Base-by-base conservation (phyloP, 208 protist species). In the Trypanosoma rangeli region DNA sequence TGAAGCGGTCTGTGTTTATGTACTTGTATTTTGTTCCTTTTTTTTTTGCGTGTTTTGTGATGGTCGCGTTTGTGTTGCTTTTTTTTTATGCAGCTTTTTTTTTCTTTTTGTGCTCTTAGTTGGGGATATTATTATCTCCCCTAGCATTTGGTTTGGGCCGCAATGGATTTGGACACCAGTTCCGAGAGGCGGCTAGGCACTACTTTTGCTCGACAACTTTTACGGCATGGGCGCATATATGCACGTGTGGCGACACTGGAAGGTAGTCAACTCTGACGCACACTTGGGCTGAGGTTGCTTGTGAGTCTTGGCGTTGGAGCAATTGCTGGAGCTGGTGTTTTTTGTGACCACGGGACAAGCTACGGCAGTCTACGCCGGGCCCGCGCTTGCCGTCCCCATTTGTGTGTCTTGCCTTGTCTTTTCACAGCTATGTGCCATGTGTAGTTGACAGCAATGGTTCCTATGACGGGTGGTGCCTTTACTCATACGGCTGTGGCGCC, bases 331-430 rank as follows among this genome's bases (percentile, higher is more conserved):
- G 79, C 82, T 0, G 79, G 82, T 28, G 67, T 80, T 26, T 26
- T 87, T 87, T 71, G 79, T 87, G 26, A 69, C 82, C 16, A 83
- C 82, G 4, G 82, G 82, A n/a, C 66, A 76, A 1, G 82, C 79
- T 28, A 70, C 79, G 12, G 68, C 70, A 3, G 64, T 57, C 8
- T 68, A 79, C 50, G 82, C 82, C 39, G 82, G 82, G 5, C 82
- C 82, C 13, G 76, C 70, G 29, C 64, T 83, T 35, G 28, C 64
- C 28, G 50, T 84, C 22, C 80, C 69, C 5, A 82, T 79, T 61
- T 84, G 20, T 77, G 73, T 44, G 58, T 73, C 5, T 54, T 87
- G 39, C 68, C 67, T 16, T 83, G 75, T 56, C 50, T 80, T 24
- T 73, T 78, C 16, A 82, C 71, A 1, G 82, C 68, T 18, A 57